phyloP scores from a whole-genome alignment of 2,329 filamentous ascomycete genomes.

The Pyricularia sp. region DNA sequence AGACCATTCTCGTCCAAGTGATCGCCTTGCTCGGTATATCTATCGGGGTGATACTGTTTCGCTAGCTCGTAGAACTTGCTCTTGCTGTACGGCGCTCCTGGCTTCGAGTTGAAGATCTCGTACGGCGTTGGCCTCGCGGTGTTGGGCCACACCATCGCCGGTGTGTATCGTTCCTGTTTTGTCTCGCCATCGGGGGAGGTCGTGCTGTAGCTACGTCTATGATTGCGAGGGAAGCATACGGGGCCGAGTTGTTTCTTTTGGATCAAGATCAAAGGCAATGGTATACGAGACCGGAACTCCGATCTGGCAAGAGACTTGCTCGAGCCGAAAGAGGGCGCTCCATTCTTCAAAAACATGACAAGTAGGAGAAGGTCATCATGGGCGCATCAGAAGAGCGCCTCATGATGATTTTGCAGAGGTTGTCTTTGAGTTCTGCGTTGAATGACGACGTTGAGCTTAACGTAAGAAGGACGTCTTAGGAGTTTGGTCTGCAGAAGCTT shows the following conservation, averaged over 20 bases:
- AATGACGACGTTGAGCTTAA: background rate
- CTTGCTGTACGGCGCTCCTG: constrained; percentile 67
- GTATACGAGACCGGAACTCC: background rate
- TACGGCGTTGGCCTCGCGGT: constrained; percentile 65
- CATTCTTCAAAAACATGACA: background rate
- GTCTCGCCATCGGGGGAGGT: background rate
- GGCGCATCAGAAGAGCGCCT: background rate
- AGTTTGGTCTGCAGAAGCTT: background rate
- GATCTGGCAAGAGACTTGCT: background rate
- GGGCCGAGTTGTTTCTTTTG: background rate
- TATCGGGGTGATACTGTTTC: constrained; percentile 93
- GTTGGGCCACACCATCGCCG: constrained; percentile 32
- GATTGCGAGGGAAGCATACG: background rate
- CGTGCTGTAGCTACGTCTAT: background rate
- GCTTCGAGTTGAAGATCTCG: constrained; percentile 62
- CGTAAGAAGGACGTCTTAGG: background rate
- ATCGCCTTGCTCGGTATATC: constrained; percentile 30
- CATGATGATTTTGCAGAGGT: background rate
- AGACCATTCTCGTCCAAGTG: constrained; percentile 32
- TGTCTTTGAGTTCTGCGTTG: background rate
- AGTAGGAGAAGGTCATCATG: background rate
- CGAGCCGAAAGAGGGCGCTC: background rate
- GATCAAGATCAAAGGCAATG: background rate
- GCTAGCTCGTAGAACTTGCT: constrained; percentile 80
- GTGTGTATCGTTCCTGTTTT: background rate